A percentile compares a stretch with the other conserved stretches of the same genome.
These are phyloP conservation scores for Acacia crassicarpa DNA, from an alignment of 306 rosid genomes.

Conservation along the genomic window DNA sequence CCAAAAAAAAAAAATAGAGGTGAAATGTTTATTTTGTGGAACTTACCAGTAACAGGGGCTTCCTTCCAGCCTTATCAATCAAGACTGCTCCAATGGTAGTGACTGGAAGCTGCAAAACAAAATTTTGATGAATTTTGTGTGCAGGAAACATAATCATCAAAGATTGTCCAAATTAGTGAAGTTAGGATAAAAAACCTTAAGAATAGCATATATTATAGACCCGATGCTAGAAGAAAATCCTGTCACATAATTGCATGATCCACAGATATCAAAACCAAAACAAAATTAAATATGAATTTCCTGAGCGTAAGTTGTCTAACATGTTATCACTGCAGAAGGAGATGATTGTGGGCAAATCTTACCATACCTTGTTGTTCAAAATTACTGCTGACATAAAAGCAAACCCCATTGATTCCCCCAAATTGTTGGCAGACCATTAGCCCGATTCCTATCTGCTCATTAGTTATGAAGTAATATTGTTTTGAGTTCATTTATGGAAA, in stretches of 20 bases:
- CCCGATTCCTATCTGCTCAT: slow-evolving; percentile 78
- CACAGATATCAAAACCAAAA: slow-evolving; percentile 10
- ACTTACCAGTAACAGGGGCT: slow-evolving; percentile 79
- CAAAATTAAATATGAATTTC: slow-evolving; percentile 15
- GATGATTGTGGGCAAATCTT: not conserved
- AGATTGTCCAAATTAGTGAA: not conserved
- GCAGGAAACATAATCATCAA: not conserved
- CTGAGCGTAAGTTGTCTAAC: not conserved
- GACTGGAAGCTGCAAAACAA: slow-evolving; percentile 55
- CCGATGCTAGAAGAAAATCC: slow-evolving; percentile 71
- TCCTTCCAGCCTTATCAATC: slow-evolving; percentile 76
- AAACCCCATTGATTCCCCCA: slow-evolving; percentile 87
- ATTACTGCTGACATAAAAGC: slow-evolving; percentile 74
- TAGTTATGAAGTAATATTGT: not conserved
- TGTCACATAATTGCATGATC: slow-evolving; percentile 28
- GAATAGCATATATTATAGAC: slow-evolving; percentile 58
- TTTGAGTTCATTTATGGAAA: too few relatives aligned
- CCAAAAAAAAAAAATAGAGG: too few relatives aligned
- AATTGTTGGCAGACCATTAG: slow-evolving; percentile 90
- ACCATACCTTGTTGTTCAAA: slow-evolving; percentile 76
- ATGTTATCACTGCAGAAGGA: not conserved
- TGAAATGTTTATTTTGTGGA: not conserved
- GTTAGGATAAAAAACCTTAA: slow-evolving; percentile 59
- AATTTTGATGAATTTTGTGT: slow-evolving; percentile 11
- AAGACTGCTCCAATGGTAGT: slow-evolving; percentile 64